These are phyloP conservation scores for Aspergillus asperescens DNA, from an alignment of 495 filamentous ascomycete species.

Conservation along the genomic window DNA sequence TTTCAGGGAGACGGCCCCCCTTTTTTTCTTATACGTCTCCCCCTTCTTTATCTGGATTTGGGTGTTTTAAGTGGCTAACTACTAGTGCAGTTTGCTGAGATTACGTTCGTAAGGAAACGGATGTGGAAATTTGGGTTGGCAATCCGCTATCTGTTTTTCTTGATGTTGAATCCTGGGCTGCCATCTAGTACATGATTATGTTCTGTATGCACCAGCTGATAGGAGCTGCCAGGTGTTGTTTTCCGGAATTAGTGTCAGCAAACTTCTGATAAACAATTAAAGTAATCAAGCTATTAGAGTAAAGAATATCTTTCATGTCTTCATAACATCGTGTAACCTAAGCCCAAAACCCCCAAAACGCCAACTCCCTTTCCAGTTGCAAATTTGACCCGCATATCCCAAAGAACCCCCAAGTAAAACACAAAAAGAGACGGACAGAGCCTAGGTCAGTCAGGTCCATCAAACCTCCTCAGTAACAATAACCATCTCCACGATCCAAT, in stretches of 20 bases:
- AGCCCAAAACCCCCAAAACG: neutral
- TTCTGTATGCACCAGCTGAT: too few relatives aligned
- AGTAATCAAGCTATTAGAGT: too few relatives aligned
- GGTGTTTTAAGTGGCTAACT: slow-evolving; percentile 27
- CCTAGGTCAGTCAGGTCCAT: too few relatives aligned
- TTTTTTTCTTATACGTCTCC: slow-evolving; percentile 61
- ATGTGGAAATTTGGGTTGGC: too few relatives aligned
- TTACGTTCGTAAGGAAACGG: too few relatives aligned
- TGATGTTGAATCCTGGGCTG: neutral
- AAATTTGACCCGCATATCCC: neutral
- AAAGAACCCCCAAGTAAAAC: neutral
- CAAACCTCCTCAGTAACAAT: slow-evolving; percentile 37
- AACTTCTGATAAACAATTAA: too few relatives aligned
- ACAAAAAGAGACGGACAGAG: neutral
- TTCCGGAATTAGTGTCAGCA: too few relatives aligned
- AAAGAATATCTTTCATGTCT: too few relatives aligned
- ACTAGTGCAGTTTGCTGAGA: slow-evolving; percentile 7
- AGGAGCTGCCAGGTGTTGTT: too few relatives aligned
- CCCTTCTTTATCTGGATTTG: slow-evolving; percentile 3
- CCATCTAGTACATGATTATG: too few relatives aligned
- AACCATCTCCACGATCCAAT: slow-evolving; percentile 42
- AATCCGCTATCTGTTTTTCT: too few relatives aligned
- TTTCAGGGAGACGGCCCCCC: slow-evolving; percentile 49
- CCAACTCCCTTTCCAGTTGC: neutral
- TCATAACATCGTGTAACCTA: neutral